These are phyloP conservation scores for Penicillium thymicola DNA, from an alignment of 2,329 filamentous ascomycete genomes.

Conservation along the genomic window DNA sequence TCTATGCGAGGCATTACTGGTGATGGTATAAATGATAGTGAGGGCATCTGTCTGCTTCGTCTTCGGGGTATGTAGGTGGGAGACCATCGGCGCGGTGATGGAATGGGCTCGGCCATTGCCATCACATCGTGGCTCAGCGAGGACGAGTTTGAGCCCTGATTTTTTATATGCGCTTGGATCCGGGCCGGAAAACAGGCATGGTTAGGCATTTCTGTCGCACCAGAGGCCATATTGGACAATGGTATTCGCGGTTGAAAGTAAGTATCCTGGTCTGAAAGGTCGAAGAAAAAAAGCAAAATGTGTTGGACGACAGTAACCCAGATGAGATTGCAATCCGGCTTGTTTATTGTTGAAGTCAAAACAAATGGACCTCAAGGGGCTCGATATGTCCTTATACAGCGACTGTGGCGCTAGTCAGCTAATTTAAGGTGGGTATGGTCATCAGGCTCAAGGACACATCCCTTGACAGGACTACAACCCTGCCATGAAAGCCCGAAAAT, in stretches of 20 bases:
- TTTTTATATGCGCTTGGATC: constrained; percentile 23
- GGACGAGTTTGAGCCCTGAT: constrained; percentile 20
- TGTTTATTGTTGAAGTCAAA: constrained; percentile 12
- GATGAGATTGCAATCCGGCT: constrained; percentile 20
- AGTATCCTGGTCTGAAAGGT: constrained; percentile 10
- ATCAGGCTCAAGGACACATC: constrained; percentile 23
- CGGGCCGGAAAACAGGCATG: constrained; percentile 21
- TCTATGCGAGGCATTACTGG: constrained; percentile 29
- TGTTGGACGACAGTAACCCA: constrained; percentile 20
- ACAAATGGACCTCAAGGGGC: constrained; percentile 21
- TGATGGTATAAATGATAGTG: constrained; percentile 36
- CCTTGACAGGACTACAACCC: constrained; percentile 28
- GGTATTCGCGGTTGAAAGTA: constrained; percentile 14
- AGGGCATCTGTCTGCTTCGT: constrained; percentile 33
- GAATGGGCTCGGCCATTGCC: constrained; percentile 15
- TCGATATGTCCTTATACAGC: constrained; percentile 33
- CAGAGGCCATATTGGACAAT: constrained; percentile 34
- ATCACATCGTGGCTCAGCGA: constrained; percentile 19
- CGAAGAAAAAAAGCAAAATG: constrained; percentile 19
- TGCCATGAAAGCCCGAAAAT: constrained; percentile 20
- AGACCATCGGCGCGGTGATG: constrained; percentile 26
- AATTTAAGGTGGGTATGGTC: constrained; percentile 19
- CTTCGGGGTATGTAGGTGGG: constrained; percentile 29
- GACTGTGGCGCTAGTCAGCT: constrained; percentile 17
- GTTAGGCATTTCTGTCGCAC: constrained; percentile 22